Percentiles rank a stretch among this genome's conserved stretches.
These are phyloP conservation scores for Posidonia australis DNA, from an alignment of 106 monocot genomes.

Conservation along the genomic window DNA sequence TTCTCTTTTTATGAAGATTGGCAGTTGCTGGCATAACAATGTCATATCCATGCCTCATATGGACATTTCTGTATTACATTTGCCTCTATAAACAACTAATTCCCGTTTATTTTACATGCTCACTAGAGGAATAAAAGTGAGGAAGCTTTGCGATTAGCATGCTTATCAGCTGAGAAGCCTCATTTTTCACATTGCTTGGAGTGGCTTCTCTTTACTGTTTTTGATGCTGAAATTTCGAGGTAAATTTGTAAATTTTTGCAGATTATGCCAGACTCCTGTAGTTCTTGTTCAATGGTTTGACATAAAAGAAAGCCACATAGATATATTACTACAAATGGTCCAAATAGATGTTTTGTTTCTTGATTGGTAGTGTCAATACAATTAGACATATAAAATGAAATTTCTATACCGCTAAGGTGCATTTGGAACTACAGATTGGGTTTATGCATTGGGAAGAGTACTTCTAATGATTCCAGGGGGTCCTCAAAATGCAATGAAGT, in stretches of 20 bases:
- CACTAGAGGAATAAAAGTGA: conserved; percentile 80
- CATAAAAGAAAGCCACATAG: no score
- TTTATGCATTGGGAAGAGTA: no score
- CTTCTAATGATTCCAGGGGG: no score
- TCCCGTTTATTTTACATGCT: conserved; percentile 3
- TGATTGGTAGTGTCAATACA: no score
- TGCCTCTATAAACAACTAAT: not conserved
- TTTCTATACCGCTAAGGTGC: no score
- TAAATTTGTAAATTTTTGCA: conserved; percentile 9
- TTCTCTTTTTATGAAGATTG: no score
- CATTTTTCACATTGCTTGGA: conserved; percentile 97
- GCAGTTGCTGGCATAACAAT: no score
- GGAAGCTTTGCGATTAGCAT: conserved; percentile 82
- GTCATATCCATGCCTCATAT: not conserved
- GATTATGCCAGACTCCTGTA: not conserved
- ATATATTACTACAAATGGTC: no score
- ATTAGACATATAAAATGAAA: no score
- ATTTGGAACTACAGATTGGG: no score
- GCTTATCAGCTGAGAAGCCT: conserved; percentile 84
- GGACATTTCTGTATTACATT: not conserved
- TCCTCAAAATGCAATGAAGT: no score
- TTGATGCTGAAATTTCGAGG: conserved; percentile 99
- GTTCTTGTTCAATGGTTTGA: not conserved
- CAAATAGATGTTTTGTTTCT: no score
- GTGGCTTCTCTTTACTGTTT: conserved; percentile 99